These are phyloP conservation scores for Panicum virgatum DNA, from an alignment of 202 grass and related monocot genomes.

Conservation along the genomic window DNA sequence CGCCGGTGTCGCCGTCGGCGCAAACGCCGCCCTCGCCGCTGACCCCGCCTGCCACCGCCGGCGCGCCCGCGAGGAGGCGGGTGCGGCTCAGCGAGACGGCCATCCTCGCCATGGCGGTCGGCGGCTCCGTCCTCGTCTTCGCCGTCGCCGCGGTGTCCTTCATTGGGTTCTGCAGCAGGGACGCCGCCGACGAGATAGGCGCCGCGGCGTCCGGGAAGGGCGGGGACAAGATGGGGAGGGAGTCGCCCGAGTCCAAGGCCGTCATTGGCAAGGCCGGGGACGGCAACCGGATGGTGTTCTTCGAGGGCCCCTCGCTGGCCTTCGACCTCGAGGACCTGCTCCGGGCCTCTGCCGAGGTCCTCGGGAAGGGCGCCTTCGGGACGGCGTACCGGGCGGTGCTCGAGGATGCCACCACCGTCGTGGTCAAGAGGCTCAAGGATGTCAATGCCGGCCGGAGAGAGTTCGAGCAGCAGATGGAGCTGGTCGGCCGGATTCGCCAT, in stretches of 20 bases:
- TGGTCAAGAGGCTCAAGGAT: slow-evolving; percentile 96
- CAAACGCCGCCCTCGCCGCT: background rate
- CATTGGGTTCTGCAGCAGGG: slow-evolving; percentile 44
- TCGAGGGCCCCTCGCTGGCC: slow-evolving; percentile 75
- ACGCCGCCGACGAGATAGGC: background rate
- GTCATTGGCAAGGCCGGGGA: slow-evolving; percentile 56
- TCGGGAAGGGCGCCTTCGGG: slow-evolving; percentile 89
- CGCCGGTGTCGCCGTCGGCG: too few relatives aligned
- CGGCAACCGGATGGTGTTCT: slow-evolving; percentile 83
- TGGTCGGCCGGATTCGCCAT: slow-evolving; percentile 71
- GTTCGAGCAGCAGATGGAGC: slow-evolving; percentile 98
- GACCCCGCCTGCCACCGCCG: background rate
- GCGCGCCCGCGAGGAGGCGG: background rate
- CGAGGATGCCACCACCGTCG: slow-evolving; percentile 86
- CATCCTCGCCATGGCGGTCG: slow-evolving; percentile 70
- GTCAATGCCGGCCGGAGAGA: slow-evolving; percentile 72
- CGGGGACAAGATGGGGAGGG: slow-evolving; percentile 43
- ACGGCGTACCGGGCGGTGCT: slow-evolving; percentile 85
- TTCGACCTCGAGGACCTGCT: slow-evolving; percentile 95
- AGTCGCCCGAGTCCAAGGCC: slow-evolving; percentile 74
- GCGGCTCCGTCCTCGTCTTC: slow-evolving; percentile 46
- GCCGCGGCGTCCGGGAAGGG: slow-evolving; percentile 1
- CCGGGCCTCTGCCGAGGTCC: slow-evolving; percentile 89
- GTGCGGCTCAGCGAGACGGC: slow-evolving; percentile 51
- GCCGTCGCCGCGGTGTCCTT: slow-evolving; percentile 46